These are phyloP conservation scores for Geotrichum klebahnii DNA, from an alignment of 1,139 yeast genomes.

Conservation along the genomic window DNA sequence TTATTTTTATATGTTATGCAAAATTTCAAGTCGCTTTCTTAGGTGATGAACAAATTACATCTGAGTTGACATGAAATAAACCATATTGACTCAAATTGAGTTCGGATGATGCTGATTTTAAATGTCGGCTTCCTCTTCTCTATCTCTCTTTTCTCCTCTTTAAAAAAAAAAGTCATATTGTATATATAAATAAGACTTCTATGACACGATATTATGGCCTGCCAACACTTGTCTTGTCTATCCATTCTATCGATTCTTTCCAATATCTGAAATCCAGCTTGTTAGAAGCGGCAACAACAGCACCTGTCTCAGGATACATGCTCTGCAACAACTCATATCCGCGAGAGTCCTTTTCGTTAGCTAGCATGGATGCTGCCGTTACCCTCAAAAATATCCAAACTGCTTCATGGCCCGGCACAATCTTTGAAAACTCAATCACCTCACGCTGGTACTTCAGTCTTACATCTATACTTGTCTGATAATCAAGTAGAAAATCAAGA, in stretches of 20 bases:
- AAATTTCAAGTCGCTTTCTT: no score
- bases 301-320: background rate
- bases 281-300: background rate
- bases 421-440: background rate
- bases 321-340: background rate
- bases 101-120: no score
- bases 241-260: background rate
- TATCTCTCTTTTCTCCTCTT: no score
- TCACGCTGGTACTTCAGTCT: background rate
- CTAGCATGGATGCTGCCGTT: background rate
- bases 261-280: background rate
- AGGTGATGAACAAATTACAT: no score
- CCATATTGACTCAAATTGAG: no score
- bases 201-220: no score
- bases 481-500: slow-evolving; percentile 27
- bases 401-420: slow-evolving; percentile 9
- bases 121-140: no score
- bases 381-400: slow-evolving; percentile 2
- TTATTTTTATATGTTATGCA: no score
- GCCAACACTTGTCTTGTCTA: background rate
- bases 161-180: no score
- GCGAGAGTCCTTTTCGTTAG: background rate
- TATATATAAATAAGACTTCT: no score
- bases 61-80: no score
- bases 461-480: background rate